Evolutionary conservation across 305 asterid genomes (phyloP).

Genomic region (Fraxinus velutina): DNA sequence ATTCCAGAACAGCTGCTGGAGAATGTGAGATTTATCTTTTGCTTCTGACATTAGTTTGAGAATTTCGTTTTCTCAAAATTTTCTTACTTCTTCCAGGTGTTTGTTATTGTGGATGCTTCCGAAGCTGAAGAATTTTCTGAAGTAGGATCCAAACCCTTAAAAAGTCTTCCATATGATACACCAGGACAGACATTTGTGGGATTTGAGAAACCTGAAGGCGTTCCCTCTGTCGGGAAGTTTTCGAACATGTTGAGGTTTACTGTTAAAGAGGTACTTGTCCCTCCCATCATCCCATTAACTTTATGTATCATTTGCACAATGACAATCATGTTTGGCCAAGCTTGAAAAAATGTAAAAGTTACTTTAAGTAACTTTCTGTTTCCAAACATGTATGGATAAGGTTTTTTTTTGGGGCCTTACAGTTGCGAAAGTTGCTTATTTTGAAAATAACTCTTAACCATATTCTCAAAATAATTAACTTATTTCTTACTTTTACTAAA

Average conservation of each 20-base stretch:
- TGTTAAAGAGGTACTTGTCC: slow-evolving; percentile 74
- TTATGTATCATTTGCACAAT: neutral
- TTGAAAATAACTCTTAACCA: neutral
- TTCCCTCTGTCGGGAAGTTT: slow-evolving; percentile 76
- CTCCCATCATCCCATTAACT: neutral
- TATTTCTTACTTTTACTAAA: neutral
- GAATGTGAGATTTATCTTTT: slow-evolving; percentile 42
- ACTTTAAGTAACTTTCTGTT: neutral
- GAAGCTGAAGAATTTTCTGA: slow-evolving; percentile 90
- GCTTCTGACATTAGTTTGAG: slow-evolving; percentile 4
- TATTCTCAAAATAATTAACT: neutral
- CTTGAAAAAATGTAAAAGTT: neutral
- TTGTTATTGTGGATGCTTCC: slow-evolving; percentile 82
- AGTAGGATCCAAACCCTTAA: slow-evolving; percentile 68
- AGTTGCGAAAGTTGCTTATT: neutral
- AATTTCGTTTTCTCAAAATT: slow-evolving; percentile 20
- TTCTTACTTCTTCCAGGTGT: slow-evolving; percentile 50
- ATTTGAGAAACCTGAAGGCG: slow-evolving; percentile 84
- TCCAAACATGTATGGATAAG: neutral
- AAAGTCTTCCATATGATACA: slow-evolving; percentile 75
- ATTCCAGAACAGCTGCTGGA: slow-evolving; percentile 85
- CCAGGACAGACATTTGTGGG: slow-evolving; percentile 87
- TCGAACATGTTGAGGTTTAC: slow-evolving; percentile 68
- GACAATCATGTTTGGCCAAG: neutral
- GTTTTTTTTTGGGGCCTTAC: neutral